Evolutionary conservation across 2,329 filamentous ascomycete species (phyloP).

Genomic region (Pleomassaria siparia): DNA sequence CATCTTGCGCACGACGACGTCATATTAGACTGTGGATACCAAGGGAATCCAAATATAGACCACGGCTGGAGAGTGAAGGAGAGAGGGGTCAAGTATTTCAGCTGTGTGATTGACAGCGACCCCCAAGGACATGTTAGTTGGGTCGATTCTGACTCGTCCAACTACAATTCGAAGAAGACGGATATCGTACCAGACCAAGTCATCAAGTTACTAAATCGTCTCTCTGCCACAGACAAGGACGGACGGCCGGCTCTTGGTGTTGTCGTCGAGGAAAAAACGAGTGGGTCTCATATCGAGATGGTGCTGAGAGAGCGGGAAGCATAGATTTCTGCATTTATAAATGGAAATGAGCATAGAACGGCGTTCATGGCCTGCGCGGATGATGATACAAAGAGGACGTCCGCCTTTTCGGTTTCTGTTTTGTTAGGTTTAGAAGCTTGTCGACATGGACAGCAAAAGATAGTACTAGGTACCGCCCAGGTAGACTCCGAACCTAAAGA

Average conservation of each 20-base stretch:
- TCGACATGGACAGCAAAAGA: too few species aligned
- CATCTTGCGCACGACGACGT: conserved; percentile 63
- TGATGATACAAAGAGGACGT: too few species aligned
- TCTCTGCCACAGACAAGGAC: not conserved
- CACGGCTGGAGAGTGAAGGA: not conserved
- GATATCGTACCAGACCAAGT: not conserved
- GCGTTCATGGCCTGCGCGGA: not conserved
- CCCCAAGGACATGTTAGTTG: not conserved
- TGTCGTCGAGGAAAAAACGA: not conserved
- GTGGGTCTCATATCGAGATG: not conserved
- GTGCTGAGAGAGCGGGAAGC: not conserved
- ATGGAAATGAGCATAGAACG: not conserved
- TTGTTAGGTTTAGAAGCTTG: too few species aligned
- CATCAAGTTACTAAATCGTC: not conserved
- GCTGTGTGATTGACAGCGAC: not conserved
- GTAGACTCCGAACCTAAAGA: too few species aligned
- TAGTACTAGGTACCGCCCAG: too few species aligned
- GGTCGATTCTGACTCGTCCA: too few species aligned
- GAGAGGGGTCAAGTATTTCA: not conserved
- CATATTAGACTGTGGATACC: conserved; percentile 69
- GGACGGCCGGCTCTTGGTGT: not conserved
- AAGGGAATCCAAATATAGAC: conserved; percentile 58
- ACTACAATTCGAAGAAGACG: too few species aligned
- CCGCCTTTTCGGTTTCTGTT: too few species aligned
- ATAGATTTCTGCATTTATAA: not conserved